phyloP scores from a whole-genome alignment of 495 filamentous ascomycete genomes.

The Neurospora tetraspora region DNA sequence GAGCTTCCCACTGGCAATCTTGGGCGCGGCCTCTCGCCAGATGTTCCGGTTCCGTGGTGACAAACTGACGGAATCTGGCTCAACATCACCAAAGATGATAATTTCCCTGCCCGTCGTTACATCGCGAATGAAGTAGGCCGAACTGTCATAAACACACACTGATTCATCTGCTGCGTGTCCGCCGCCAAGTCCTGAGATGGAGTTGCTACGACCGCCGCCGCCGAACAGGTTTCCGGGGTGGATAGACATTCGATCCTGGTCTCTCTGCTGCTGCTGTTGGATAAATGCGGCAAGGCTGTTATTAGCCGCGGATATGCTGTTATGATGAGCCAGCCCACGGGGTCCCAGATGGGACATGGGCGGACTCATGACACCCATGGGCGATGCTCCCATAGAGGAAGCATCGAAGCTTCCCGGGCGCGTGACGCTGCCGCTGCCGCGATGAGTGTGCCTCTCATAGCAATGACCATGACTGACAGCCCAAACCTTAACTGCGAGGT shows the following conservation, averaged over 20 bases:
- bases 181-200: slow-evolving; percentile 9
- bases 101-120: slow-evolving; percentile 59
- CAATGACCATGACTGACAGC: slow-evolving; percentile 81
- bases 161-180: slow-evolving; percentile 24
- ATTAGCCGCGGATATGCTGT: slow-evolving; percentile 3
- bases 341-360: not conserved
- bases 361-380: not conserved
- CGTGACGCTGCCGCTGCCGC: slow-evolving; percentile 38
- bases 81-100: slow-evolving; percentile 90
- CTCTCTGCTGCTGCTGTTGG: slow-evolving; percentile 15
- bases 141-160: slow-evolving; percentile 65
- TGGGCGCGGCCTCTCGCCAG: slow-evolving; percentile 79
- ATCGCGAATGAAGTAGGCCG: slow-evolving; percentile 84
- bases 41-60: slow-evolving; percentile 68
- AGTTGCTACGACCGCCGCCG: slow-evolving; percentile 9
- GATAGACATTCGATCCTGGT: not conserved
- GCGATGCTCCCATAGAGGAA: slow-evolving; percentile 6
- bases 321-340: slow-evolving; percentile 12
- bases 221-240: not conserved
- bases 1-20: slow-evolving; percentile 58
- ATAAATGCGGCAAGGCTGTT: slow-evolving; percentile 11
- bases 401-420: slow-evolving; percentile 31
- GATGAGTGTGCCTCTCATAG: slow-evolving; percentile 59
- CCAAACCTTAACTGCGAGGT: slow-evolving; percentile 67
- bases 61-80: slow-evolving; percentile 77